Evolutionary conservation across 805 yeast genomes (phyloP).

Genomic region (Saccharomyces paradoxus): DNA sequence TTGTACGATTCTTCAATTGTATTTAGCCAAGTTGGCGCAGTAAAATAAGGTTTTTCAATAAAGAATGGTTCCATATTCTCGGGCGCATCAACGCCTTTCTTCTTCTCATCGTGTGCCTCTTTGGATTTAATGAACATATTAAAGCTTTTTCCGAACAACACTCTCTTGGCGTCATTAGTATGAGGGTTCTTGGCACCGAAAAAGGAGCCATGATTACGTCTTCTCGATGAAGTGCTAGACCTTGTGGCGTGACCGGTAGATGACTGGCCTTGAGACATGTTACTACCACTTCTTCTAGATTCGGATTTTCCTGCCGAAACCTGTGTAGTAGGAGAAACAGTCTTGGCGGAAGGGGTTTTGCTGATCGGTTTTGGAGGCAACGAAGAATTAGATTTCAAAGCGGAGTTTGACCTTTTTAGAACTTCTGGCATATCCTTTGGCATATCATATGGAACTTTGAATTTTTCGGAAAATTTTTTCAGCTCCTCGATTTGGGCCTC

Average conservation of each 20-base stretch:
- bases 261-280: constrained; percentile 22
- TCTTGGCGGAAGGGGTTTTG: constrained; percentile 4
- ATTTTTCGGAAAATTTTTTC: constrained; percentile 71
- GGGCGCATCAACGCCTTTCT: constrained; percentile 16
- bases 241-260: constrained; percentile 12
- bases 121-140: constrained; percentile 46
- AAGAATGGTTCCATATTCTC: constrained; percentile 29
- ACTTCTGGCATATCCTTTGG: constrained; percentile 37
- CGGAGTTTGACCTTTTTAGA: constrained; percentile 5
- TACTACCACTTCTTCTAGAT: constrained; percentile 14
- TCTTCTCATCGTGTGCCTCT: constrained; percentile 27
- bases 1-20: constrained; percentile 51
- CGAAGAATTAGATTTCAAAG: constrained; percentile 19
- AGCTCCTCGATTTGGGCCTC: constrained; percentile 60
- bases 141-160: constrained; percentile 37
- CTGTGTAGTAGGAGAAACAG: constrained; percentile 17
- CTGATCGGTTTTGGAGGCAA: constrained; percentile 20
- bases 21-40: constrained; percentile 72
- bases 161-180: constrained; percentile 24
- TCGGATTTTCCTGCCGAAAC: constrained; percentile 17
- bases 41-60: constrained; percentile 57
- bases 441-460: constrained; percentile 57
- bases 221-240: constrained; percentile 16
- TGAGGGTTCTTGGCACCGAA: constrained; percentile 34
- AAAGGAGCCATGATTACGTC: constrained; percentile 27